Conservation (phyloP, 2,329 filamentous ascomycete genomes). For the Ophiostoma sp. region DNA sequence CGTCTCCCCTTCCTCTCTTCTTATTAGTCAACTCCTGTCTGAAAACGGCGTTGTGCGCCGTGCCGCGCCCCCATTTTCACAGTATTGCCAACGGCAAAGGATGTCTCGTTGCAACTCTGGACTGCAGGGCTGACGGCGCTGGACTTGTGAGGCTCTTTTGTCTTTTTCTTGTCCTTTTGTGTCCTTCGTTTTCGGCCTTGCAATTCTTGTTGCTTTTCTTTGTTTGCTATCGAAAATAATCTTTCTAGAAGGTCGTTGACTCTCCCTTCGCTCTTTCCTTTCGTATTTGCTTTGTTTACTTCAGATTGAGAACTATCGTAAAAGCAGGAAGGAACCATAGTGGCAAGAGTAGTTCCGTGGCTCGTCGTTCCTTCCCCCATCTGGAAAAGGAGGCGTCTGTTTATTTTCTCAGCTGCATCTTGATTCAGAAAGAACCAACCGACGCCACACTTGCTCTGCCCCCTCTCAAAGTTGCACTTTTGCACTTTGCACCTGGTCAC, state of each 20-base stretch:
- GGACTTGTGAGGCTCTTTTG: not conserved
- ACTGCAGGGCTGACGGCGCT: conserved; percentile 10
- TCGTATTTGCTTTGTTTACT: not conserved
- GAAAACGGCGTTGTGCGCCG: not conserved
- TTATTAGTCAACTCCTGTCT: conserved; percentile 11
- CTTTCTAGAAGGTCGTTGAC: not conserved
- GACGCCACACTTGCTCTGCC: not conserved
- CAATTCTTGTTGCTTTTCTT: not conserved
- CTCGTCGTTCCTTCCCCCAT: not conserved
- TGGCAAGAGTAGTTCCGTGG: not conserved
- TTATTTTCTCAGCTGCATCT: conserved; percentile 14
- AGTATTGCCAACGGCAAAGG: not conserved
- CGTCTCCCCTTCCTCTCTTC: not conserved
- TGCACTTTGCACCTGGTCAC: not conserved
- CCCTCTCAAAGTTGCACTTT: not conserved
- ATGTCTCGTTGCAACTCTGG: conserved; percentile 1
- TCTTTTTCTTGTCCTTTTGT: not conserved
- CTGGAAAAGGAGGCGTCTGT: not conserved
- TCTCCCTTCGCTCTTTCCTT: not conserved
- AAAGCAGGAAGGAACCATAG: not conserved
- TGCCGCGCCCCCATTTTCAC: not conserved
- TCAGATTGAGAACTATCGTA: not conserved
- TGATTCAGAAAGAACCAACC: not conserved
- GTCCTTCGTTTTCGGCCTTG: not conserved
- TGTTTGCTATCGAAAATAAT: not conserved